Conservation (phyloP, 331 rosid species). For the Acacia pycnantha region DNA sequence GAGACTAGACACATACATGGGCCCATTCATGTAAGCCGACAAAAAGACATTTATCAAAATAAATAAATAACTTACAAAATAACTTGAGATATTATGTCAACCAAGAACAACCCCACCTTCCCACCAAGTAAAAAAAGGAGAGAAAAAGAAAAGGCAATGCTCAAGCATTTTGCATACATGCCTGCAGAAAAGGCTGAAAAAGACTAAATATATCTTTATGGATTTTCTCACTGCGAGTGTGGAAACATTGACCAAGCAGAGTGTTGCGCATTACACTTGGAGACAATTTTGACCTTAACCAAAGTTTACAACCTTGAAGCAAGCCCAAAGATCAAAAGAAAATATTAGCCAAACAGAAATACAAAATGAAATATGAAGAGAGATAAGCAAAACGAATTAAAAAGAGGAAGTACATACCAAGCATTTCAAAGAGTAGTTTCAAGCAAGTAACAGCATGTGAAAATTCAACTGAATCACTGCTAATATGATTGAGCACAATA, state of each 20-base stretch:
- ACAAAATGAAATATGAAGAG: background rate
- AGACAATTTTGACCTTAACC: constrained; percentile 93
- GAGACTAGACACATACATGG: constrained; percentile 67
- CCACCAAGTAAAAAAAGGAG: background rate
- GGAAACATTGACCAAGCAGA: constrained; percentile 95
- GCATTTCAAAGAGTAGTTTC: constrained; percentile 86
- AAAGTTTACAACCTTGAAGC: constrained; percentile 86
- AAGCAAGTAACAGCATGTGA: constrained; percentile 92
- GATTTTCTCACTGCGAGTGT: constrained; percentile 86
- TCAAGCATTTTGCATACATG: constrained; percentile 45
- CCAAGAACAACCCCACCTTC: constrained; percentile 24
- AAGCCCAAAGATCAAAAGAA: constrained; percentile 34
- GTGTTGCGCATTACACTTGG: constrained; percentile 96
- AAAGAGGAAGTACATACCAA: constrained; percentile 54
- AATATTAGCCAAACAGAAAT: constrained; percentile 24
- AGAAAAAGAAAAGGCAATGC: constrained; percentile 1
- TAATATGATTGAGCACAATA: constrained; percentile 86
- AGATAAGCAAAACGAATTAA: background rate
- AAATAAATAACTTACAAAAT: background rate
- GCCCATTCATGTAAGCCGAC: constrained; percentile 17
- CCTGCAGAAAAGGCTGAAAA: constrained; percentile 93
- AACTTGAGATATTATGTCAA: constrained; percentile 4
- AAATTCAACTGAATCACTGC: constrained; percentile 83
- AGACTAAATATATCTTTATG: constrained; percentile 96
- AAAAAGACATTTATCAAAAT: constrained; percentile 5